Evolutionary conservation across 345 rosid genomes (phyloP), one percentile per base, ranked within the genome.

Genomic region (Triadica sebifera): DNA sequence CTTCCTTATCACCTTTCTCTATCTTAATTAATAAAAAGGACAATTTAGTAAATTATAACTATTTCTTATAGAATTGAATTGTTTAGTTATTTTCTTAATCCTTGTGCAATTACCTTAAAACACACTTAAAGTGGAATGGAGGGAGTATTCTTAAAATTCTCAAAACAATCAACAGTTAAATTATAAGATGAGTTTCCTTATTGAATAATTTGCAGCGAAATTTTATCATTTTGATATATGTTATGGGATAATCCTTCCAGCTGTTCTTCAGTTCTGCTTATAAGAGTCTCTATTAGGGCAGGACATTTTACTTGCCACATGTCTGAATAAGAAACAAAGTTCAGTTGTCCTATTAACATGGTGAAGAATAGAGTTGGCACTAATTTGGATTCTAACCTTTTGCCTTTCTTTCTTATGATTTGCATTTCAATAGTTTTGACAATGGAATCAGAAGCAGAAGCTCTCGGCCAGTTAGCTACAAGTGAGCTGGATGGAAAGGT

Each of bases 391-490:
- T 51, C 25, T 45, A 74, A 47, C 9, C 72, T 49, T 22, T 43
- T 43, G 47, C 47, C 6, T 56, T n/a, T 19, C 12, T 65, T 20
- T 46, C 70, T 77, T 67, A 51, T 39, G 24, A 11, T 74, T 67
- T 71, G 20, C 47, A 53, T 68, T 45, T 76, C 70, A 55, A 50
- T 17, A 77, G 80, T 81, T 13, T 4, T 89, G 90, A 80, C 86
- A 74, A 89, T 91, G 96, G 96, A 91, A 79, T 91, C 92, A 8
- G 85, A 89, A 84, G 90, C 90, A 37, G 90, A 91, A 66, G 87
- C 93, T 51, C 78, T 91, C 67, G 89, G 86, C 51, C 89, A 91
- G 83, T 77, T 91, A 74, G 80, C 91, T 66, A 79, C 87, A 2
- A 88, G 84, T 74, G 93, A 89, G 69, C 88, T 91, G 70, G 93